phyloP scores from a whole-genome alignment of 306 rosid species.

The Echinosophora koreensis region DNA sequence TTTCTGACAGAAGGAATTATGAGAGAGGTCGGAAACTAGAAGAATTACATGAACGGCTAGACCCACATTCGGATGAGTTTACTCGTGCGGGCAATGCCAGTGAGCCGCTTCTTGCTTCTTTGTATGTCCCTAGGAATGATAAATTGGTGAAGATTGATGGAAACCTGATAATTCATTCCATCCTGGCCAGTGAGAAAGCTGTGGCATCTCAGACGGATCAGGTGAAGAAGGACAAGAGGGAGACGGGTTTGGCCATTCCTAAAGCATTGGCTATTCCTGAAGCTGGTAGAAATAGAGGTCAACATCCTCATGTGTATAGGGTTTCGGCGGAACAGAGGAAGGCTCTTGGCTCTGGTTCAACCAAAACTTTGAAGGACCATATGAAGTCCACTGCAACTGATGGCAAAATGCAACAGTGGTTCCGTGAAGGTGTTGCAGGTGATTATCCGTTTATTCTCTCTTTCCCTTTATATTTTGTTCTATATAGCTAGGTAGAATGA shows the following conservation, averaged over 20 bases:
- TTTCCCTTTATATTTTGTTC: constrained; percentile 1
- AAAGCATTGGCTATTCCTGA: constrained; percentile 80
- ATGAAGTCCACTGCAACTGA: constrained; percentile 71
- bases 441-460: constrained; percentile 29
- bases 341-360: constrained; percentile 74
- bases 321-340: constrained; percentile 61
- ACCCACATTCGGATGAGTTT: constrained; percentile 47
- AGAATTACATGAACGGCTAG: constrained; percentile 49
- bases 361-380: constrained; percentile 65
- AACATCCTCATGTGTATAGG: constrained; percentile 63
- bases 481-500: constrained; percentile 10
- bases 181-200: constrained; percentile 92
- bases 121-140: constrained; percentile 96
- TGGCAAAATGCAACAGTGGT: constrained; percentile 96
- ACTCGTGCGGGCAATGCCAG: constrained; percentile 64
- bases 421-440: constrained; percentile 99
- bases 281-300: constrained; percentile 69
- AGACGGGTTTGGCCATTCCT: constrained; percentile 72
- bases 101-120: constrained; percentile 90
- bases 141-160: constrained; percentile 96
- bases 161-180: constrained; percentile 91
- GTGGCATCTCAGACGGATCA: constrained; percentile 63
- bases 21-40: constrained; percentile 55
- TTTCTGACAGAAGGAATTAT: constrained; percentile 45
- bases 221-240: constrained; percentile 55